Evolutionary conservation across 441 rosid genomes (phyloP).

Genomic region (Rhodomyrtus psidioides): DNA sequence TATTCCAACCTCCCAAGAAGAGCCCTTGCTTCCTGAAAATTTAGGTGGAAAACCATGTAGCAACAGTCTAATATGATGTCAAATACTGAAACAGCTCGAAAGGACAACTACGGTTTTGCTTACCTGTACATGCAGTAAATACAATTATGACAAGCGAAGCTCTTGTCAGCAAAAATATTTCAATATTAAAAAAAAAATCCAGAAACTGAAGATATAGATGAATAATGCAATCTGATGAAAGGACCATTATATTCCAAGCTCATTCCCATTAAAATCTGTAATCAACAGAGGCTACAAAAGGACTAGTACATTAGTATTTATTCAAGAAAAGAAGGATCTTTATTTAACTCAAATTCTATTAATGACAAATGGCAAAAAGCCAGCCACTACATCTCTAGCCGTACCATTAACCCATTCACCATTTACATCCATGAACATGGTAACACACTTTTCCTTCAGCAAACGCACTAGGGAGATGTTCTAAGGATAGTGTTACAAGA

Average conservation of each 20-base stretch:
- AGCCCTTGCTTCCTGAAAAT: constrained; percentile 82
- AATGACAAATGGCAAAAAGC: not conserved
- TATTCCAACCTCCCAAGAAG: constrained; percentile 90
- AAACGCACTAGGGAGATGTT: not conserved
- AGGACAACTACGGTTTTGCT: not conserved
- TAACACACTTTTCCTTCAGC: not conserved
- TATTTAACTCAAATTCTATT: not conserved
- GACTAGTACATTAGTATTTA: not conserved
- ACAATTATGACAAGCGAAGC: not conserved
- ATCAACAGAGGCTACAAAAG: not conserved
- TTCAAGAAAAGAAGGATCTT: not conserved
- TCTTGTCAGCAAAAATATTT: not conserved
- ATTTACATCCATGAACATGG: not conserved
- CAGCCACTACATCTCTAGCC: not conserved
- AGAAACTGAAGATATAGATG: not conserved
- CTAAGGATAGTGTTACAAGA: not conserved
- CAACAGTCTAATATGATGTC: not conserved
- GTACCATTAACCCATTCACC: not conserved
- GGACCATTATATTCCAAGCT: not conserved
- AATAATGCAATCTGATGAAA: not conserved
- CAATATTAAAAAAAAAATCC: not conserved
- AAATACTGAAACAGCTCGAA: not conserved
- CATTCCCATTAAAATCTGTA: not conserved
- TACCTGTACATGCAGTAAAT: not conserved
- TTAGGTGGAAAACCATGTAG: not conserved